Evolutionary conservation across 306 rosid genomes (phyloP).

Genomic region (Phaseolus lunatus): DNA sequence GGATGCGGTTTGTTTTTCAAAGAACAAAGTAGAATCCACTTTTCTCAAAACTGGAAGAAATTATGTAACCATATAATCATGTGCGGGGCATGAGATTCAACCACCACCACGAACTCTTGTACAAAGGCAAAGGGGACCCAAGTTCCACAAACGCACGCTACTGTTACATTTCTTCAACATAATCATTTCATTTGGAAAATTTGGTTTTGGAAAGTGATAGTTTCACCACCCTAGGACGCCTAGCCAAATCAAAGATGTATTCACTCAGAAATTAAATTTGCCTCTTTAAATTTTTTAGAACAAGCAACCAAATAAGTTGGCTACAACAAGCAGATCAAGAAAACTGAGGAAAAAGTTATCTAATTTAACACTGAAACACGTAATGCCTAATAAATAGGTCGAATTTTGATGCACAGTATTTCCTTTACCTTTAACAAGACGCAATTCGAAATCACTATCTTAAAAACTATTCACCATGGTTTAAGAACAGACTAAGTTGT

Average conservation of each 20-base stretch:
- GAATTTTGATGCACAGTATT: background rate
- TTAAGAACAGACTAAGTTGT: background rate
- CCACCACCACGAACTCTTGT: slow-evolving; percentile 47
- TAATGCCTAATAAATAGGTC: background rate
- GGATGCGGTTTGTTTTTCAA: slow-evolving; percentile 36
- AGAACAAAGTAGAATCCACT: slow-evolving; percentile 45
- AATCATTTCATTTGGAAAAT: slow-evolving; percentile 50
- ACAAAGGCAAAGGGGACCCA: slow-evolving; percentile 45
- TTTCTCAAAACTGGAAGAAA: slow-evolving; percentile 22
- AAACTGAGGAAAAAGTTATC: slow-evolving; percentile 23
- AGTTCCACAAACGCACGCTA: slow-evolving; percentile 45
- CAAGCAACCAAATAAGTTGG: slow-evolving; percentile 30
- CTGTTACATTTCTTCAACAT: slow-evolving; percentile 11
- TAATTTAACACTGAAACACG: background rate
- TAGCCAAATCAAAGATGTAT: slow-evolving; percentile 43
- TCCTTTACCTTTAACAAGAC: background rate
- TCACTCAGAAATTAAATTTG: slow-evolving; percentile 42
- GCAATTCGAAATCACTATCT: slow-evolving; percentile 17
- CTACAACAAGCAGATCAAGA: slow-evolving; percentile 30
- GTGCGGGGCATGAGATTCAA: slow-evolving; percentile 39
- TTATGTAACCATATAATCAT: slow-evolving; percentile 1
- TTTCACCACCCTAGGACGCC: slow-evolving; percentile 36
- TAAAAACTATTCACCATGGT: background rate
- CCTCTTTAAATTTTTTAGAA: slow-evolving; percentile 2
- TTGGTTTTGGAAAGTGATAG: slow-evolving; percentile 36